phyloP scores from a whole-genome alignment of 257 asterid species.

The Solanum piurae region DNA sequence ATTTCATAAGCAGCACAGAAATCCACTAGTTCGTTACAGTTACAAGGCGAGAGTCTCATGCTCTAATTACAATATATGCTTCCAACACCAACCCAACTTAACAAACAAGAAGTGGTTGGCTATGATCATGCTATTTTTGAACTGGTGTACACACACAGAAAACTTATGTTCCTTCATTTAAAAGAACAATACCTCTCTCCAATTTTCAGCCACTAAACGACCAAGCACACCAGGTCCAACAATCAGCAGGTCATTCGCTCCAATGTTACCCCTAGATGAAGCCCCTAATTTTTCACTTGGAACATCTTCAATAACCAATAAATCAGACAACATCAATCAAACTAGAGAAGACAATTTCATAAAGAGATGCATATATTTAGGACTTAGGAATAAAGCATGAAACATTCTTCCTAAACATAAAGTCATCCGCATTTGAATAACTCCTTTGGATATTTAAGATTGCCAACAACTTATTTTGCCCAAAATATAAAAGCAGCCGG shows the following conservation, averaged over 20 bases:
- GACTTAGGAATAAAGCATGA: neutral
- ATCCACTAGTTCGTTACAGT: neutral
- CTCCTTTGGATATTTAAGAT: neutral
- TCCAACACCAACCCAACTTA: neutral
- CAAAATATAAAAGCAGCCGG: neutral
- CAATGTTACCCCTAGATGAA: conserved; percentile 37
- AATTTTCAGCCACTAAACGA: conserved; percentile 80
- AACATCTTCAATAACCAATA: conserved; percentile 26
- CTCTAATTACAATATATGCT: neutral
- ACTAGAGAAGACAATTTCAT: neutral
- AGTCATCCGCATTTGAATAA: neutral
- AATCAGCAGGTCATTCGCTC: conserved; percentile 72
- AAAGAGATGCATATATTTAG: neutral
- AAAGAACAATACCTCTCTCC: conserved; percentile 58
- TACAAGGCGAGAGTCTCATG: neutral
- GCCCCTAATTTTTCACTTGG: conserved; percentile 33
- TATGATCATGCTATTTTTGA: neutral
- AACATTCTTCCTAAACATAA: neutral
- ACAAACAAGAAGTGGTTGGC: neutral
- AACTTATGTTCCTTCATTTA: neutral
- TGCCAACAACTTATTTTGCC: neutral
- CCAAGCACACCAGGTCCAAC: conserved; percentile 98
- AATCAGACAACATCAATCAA: neutral
- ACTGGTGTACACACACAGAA: neutral
- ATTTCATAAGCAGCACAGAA: neutral